Base-by-base conservation (phyloP, 345 rosid genomes). In the Salix suchowensis region DNA sequence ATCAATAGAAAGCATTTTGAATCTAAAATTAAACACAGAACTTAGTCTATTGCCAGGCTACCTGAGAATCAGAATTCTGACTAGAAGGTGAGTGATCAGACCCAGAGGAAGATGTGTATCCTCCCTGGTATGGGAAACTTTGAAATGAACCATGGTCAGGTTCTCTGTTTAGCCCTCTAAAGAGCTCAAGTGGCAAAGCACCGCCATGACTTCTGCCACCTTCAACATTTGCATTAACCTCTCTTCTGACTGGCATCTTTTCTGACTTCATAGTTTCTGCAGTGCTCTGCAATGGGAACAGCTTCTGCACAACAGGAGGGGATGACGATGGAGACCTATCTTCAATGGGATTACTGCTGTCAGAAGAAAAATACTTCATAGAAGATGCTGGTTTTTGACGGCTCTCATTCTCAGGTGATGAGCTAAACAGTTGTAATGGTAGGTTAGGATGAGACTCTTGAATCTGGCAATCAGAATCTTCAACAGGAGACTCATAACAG, bases 71-170 rank as follows among this genome's bases (percentile, higher is more conserved):
- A 75, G 96, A 88, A 80, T 86, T 89, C 84, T 85, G 84, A 83
- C 92, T 91, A 65, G 94, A 87, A 68, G 94, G 93, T 65, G 97
- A 94, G 82, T 85, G 92, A 77, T 94, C 98, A 28, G 98, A 94
- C 65, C 98, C 98, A 72, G 98, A 92, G 67, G 97, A 92, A 26
- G 94, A 91, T 2, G 86, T 82, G 74, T 89, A 92, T 74, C 94
- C 97, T 73, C 87, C 82, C 73, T 86, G 97, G 84, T 87, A 84
- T 26, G 87, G 85, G 7, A 82, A 85, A 74, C 80, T 88, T 83
- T 87, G 91, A 79, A 80, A 82, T 65, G 83, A 83, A 79, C 86
- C 65, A 75, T 82, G 85, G 42, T 80, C 85, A 14, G 76, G 72
- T 75, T 83, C 89, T 85, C 76, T 85, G 74, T 81, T 82, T 69